Evolutionary conservation across 345 rosid genomes (phyloP), one percentile per base, ranked within the genome.

Genomic region (Viola odorata): DNA sequence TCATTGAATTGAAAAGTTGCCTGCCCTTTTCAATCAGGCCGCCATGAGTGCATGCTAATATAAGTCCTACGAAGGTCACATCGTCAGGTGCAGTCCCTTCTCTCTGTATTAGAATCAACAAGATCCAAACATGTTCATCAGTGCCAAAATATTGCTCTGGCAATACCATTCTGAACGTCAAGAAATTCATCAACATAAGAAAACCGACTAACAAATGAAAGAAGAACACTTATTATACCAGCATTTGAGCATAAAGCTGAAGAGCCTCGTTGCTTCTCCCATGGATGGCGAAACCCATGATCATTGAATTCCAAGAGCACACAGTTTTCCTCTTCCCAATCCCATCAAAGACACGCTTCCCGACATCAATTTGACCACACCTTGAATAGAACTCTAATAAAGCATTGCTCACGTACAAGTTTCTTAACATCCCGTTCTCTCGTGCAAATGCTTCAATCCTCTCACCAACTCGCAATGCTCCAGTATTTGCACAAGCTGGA

Each of bases 231-330:
- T 23, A 0, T 4, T 75, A 70, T 69, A 90, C 95, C 89, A 76
- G 71, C 91, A 90, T 85, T 74, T 73, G 80, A 49, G 76, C 66
- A 61, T 82, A 84, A 71, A 84, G 76, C 5, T 73, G 65, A 59
- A 90, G 72, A 67, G 84, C 95, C 57, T 84, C 81, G n/a, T 39
- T 50, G 55, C 79, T 68, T 67, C 78, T 73, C 61, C 95, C 97
- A 38, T 90, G 95, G 51, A 84, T 60, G 60, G 97, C 95, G 62
- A 90, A 67, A 50, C 91, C 79, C 70, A 68, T 71, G 70, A 90
- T 87, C 92, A 90, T 85, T 12, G 97, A 83, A 80, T 87, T 90
- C 97, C 97, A 90, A 12, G 92, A 78, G 68, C 91, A 87, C 71
- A 82, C 73, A 61, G 80, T 84, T 75, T 84, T 80, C 66, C 76